Evolutionary conservation across 768 basidiomycete genomes (phyloP).

Genomic region (Leucosporidium creatinivorum): DNA sequence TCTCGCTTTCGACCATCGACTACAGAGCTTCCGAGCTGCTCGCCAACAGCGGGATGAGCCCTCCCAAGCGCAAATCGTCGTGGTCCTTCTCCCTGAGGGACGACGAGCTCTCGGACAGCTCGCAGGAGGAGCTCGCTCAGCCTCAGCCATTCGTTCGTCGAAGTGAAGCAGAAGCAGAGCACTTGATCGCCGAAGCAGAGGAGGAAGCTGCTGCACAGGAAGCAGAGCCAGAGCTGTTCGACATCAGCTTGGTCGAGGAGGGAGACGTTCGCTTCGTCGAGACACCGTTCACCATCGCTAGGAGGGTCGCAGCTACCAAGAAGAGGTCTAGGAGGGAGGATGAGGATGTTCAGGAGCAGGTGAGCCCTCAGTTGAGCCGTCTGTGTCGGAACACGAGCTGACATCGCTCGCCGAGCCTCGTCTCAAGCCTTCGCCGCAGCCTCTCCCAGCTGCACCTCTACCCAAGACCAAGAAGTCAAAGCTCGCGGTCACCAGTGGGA

Average conservation of each 20-base stretch:
- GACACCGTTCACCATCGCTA: conserved; percentile 18
- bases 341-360: not conserved
- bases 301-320: not conserved
- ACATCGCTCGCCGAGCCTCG: too few species aligned
- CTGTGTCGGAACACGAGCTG: too few species aligned
- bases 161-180: not conserved
- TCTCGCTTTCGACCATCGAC: too few species aligned
- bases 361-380: too few species aligned
- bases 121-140: not conserved
- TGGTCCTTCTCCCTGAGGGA: not conserved
- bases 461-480: too few species aligned
- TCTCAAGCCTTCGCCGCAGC: too few species aligned
- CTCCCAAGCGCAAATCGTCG: too few species aligned
- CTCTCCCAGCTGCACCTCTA: too few species aligned
- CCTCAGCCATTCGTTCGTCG: not conserved
- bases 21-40: too few species aligned
- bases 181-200: not conserved
- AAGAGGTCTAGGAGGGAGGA: not conserved
- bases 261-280: conserved; percentile 5
- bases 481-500: too few species aligned
- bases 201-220: not conserved
- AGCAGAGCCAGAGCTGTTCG: not conserved
- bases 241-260: conserved; percentile 14
- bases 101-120: not conserved
- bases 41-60: too few species aligned